phyloP scores from a whole-genome alignment of 2,329 filamentous ascomycete species.

The Neonectria neomacrospora region DNA sequence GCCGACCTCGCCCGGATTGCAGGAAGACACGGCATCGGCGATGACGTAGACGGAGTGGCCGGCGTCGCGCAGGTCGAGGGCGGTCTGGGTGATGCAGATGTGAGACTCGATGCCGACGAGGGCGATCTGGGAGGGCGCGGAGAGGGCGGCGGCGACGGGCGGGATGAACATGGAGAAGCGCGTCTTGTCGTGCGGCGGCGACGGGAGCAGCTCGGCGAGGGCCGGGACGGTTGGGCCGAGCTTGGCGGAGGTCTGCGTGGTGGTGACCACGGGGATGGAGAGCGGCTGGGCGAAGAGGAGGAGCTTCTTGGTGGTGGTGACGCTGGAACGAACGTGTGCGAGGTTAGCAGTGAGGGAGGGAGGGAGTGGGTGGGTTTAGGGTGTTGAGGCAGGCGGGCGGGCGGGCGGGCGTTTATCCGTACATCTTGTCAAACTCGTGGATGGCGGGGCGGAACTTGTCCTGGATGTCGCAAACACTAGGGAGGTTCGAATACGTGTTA shows the following conservation, averaged over 20 bases:
- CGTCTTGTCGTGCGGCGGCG: slow-evolving; percentile 81
- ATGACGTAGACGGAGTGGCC: slow-evolving; percentile 88
- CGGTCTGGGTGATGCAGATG: slow-evolving; percentile 94
- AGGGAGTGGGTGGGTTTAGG: slow-evolving; percentile 2
- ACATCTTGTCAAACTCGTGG: slow-evolving; percentile 86
- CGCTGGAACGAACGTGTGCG: slow-evolving; percentile 53
- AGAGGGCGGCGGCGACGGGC: slow-evolving; percentile 61
- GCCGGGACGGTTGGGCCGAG: slow-evolving; percentile 84
- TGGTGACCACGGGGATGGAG: slow-evolving; percentile 82
- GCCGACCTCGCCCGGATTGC: slow-evolving; percentile 82
- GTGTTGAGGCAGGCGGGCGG: background rate
- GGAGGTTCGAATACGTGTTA: slow-evolving; percentile 1
- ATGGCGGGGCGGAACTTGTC: slow-evolving; percentile 90
- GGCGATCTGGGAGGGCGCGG: slow-evolving; percentile 67
- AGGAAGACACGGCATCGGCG: slow-evolving; percentile 89
- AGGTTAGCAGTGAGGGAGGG: slow-evolving; percentile 10
- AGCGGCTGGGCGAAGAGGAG: slow-evolving; percentile 72
- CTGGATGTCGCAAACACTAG: slow-evolving; percentile 91
- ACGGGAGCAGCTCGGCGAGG: slow-evolving; percentile 67
- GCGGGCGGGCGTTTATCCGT: too few relatives aligned
- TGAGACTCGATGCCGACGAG: slow-evolving; percentile 94
- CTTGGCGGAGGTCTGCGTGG: slow-evolving; percentile 83
- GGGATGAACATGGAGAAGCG: slow-evolving; percentile 89
- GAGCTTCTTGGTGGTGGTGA: slow-evolving; percentile 75
- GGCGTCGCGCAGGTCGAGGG: slow-evolving; percentile 78